Percentiles rank a stretch among this genome's conserved stretches.
Conservation (phyloP, 2,329 filamentous ascomycete genomes). For the Fusarium kyushuense region DNA sequence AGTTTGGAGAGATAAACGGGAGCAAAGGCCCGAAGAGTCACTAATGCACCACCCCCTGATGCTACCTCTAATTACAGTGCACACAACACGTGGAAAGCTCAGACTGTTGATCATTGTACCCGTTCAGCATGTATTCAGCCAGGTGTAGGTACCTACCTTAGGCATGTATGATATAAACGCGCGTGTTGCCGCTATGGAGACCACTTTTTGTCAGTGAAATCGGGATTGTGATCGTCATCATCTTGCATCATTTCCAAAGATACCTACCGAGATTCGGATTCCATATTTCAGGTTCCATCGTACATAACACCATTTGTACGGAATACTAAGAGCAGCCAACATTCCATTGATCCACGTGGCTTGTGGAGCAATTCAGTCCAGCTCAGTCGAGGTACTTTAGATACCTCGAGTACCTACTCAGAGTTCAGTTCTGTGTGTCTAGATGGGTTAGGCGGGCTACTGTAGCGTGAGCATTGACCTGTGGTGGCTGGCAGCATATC, state of each 20-base stretch:
- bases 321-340: constrained; percentile 22
- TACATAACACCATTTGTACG: neutral
- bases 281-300: constrained; percentile 22
- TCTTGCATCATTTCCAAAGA: constrained; percentile 20
- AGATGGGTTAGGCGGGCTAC: too few relatives aligned
- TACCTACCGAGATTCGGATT: constrained; percentile 24
- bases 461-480: neutral
- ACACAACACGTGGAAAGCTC: constrained; percentile 23
- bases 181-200: neutral
- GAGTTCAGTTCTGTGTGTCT: too few relatives aligned
- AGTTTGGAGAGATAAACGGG: neutral
- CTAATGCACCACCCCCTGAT: neutral
- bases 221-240: constrained; percentile 19
- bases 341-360: constrained; percentile 49
- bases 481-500: constrained; percentile 23
- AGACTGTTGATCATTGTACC: constrained; percentile 29
- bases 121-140: neutral
- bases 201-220: neutral
- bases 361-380: constrained; percentile 40
- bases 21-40: neutral
- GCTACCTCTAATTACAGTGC: neutral
- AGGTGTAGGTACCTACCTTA: too few relatives aligned
- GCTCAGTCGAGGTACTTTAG: neutral
- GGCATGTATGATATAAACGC: neutral
- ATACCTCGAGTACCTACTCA: neutral